These are phyloP conservation scores for Ligustrum vulgare DNA, from an alignment of 257 asterid species.

Conservation along the genomic window DNA sequence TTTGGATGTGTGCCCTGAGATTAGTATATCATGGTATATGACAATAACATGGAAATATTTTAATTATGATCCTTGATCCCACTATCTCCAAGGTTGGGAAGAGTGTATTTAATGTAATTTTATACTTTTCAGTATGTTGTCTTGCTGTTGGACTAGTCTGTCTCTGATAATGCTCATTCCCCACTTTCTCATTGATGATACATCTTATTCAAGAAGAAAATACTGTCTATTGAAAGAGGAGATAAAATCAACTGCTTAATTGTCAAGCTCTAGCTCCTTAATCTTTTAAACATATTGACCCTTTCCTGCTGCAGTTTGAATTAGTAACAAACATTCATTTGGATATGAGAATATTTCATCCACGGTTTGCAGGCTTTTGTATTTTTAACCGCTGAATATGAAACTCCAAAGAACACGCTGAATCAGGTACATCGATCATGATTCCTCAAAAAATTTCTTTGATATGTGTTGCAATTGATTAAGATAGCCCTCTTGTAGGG, in stretches of 20 bases:
- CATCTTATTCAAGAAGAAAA: background rate
- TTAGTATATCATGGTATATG: background rate
- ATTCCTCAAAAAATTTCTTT: background rate
- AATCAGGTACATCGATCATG: constrained; percentile 63
- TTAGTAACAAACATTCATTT: background rate
- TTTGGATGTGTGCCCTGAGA: background rate
- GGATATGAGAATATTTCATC: constrained; percentile 6
- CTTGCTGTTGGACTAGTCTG: background rate
- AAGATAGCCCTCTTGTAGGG: background rate
- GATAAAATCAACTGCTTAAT: background rate
- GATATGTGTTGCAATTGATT: background rate
- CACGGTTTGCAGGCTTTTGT: constrained; percentile 72
- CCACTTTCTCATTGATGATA: background rate
- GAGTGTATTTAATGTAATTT: no score
- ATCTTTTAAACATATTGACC: no score
- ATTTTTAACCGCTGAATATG: constrained; percentile 93
- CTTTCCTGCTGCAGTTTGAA: background rate
- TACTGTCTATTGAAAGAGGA: background rate
- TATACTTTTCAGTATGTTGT: no score
- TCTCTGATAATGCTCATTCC: background rate
- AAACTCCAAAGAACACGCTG: constrained; percentile 70
- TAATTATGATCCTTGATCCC: background rate
- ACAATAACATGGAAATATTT: background rate
- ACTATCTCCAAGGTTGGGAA: background rate
- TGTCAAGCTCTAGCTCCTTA: background rate